Evolutionary conservation across 495 filamentous ascomycete species (phyloP).

Genomic region (Cercophora newfieldiana): DNA sequence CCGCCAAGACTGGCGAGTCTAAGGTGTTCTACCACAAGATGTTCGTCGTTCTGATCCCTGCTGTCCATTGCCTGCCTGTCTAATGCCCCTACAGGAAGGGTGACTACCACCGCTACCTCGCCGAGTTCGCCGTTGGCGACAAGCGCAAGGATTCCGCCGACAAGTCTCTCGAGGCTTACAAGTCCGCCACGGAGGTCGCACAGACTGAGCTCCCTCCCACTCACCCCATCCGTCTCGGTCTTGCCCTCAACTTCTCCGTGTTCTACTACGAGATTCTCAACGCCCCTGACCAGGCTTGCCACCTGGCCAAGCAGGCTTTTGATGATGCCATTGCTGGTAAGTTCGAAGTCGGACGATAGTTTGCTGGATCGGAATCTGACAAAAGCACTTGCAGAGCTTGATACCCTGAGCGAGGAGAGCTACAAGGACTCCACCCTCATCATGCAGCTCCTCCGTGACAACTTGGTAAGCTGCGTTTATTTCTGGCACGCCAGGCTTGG

Average conservation of each 20-base stretch:
- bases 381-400: slow-evolving; percentile 67
- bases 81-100: slow-evolving; percentile 76
- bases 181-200: slow-evolving; percentile 95
- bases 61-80: slow-evolving; percentile 10
- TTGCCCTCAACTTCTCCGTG: slow-evolving; percentile 99
- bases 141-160: slow-evolving; percentile 96
- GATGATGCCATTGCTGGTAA: slow-evolving; percentile 97
- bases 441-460: slow-evolving; percentile 99
- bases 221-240: slow-evolving; percentile 97
- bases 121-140: slow-evolving; percentile 96
- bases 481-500: neutral
- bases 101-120: slow-evolving; percentile 99
- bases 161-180: slow-evolving; percentile 97
- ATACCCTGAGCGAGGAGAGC: slow-evolving; percentile 98
- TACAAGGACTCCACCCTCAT: slow-evolving; percentile 99
- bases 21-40: slow-evolving; percentile 99
- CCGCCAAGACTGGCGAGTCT: slow-evolving; percentile 93
- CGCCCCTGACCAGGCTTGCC: slow-evolving; percentile 97
- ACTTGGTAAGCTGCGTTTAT: slow-evolving; percentile 78
- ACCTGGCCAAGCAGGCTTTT: slow-evolving; percentile 98
- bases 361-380: slow-evolving; percentile 24
- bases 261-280: slow-evolving; percentile 99
- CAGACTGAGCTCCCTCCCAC: slow-evolving; percentile 97
- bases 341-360: slow-evolving; percentile 34
- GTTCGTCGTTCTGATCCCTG: slow-evolving; percentile 55